phyloP scores from a whole-genome alignment of 2,329 filamentous ascomycete genomes.

The Pleurostoma richardsiae region DNA sequence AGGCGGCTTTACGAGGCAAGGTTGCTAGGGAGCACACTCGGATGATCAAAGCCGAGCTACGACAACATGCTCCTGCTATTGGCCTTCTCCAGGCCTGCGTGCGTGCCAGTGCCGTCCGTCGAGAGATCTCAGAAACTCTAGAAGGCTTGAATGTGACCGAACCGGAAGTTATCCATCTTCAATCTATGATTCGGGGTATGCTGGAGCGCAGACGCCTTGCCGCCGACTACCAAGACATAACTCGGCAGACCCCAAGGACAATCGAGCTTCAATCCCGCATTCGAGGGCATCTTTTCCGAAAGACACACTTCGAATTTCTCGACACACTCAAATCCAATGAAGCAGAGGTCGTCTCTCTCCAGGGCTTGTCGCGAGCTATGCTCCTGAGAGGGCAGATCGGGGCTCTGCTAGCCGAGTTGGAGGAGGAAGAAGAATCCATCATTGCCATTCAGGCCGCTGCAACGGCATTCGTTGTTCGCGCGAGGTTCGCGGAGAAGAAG shows the following conservation, averaged over 20 bases:
- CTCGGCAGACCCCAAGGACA: slow-evolving; percentile 51
- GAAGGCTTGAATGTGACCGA: slow-evolving; percentile 42
- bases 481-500: slow-evolving; percentile 76
- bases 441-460: slow-evolving; percentile 69
- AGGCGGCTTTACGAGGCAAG: slow-evolving; percentile 42
- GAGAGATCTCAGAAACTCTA: slow-evolving; percentile 41
- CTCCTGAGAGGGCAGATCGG: slow-evolving; percentile 71
- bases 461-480: slow-evolving; percentile 69
- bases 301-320: slow-evolving; percentile 57
- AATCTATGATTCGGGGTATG: slow-evolving; percentile 58
- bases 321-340: slow-evolving; percentile 66
- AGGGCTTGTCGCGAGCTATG: slow-evolving; percentile 74
- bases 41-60: slow-evolving; percentile 42
- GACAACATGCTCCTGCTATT: slow-evolving; percentile 35
- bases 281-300: slow-evolving; percentile 61
- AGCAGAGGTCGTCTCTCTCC: slow-evolving; percentile 62
- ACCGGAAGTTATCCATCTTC: slow-evolving; percentile 42
- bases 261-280: slow-evolving; percentile 61
- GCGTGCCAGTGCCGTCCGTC: slow-evolving; percentile 50
- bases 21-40: slow-evolving; percentile 38
- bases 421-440: slow-evolving; percentile 76
- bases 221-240: slow-evolving; percentile 48
- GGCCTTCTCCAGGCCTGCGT: slow-evolving; percentile 45
- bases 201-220: slow-evolving; percentile 46
- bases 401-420: slow-evolving; percentile 68